Percentiles rank a stretch among this genome's conserved stretches.
Conservation (phyloP, 2,329 filamentous ascomycete species). For the Fusarium miscanthi region DNA sequence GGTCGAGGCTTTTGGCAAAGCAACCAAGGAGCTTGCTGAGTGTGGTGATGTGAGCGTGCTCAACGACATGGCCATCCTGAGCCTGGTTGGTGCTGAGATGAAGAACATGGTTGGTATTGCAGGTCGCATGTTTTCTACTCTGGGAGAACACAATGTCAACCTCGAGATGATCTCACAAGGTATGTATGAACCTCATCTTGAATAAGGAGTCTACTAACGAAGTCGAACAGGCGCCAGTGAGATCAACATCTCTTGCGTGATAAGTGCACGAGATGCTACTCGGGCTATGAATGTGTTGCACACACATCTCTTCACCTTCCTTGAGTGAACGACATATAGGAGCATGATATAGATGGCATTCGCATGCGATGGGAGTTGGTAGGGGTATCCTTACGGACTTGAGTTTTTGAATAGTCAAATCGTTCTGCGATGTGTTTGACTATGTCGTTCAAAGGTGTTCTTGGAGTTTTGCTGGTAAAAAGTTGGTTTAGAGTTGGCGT, state of each 20-base stretch:
- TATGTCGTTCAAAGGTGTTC: constrained; percentile 24
- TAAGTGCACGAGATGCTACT: constrained; percentile 89
- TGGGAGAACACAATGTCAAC: constrained; percentile 94
- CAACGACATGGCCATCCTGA: constrained; percentile 93
- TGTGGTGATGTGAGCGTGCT: constrained; percentile 93
- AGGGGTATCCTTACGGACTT: constrained; percentile 8
- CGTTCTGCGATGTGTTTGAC: not conserved
- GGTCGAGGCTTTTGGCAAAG: constrained; percentile 72
- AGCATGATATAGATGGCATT: constrained; percentile 6
- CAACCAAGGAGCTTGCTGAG: constrained; percentile 77
- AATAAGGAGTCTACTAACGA: not conserved
- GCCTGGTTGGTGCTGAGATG: constrained; percentile 93
- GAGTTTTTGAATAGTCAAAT: not conserved
- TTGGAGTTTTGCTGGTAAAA: constrained; percentile 32
- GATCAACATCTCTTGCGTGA: constrained; percentile 99
- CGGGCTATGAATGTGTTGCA: constrained; percentile 96
- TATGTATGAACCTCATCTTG: constrained; percentile 53
- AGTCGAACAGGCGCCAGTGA: constrained; percentile 83
- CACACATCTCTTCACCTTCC: constrained; percentile 95
- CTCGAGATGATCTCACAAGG: constrained; percentile 99
- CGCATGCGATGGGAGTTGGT: constrained; percentile 19
- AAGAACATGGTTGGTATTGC: constrained; percentile 97
- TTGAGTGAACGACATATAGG: constrained; percentile 66
- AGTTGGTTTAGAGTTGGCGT: constrained; percentile 17
- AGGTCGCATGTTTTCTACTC: constrained; percentile 92